Base-by-base conservation (phyloP, 1,139 yeast species). In the Eremothecium gossypii region DNA sequence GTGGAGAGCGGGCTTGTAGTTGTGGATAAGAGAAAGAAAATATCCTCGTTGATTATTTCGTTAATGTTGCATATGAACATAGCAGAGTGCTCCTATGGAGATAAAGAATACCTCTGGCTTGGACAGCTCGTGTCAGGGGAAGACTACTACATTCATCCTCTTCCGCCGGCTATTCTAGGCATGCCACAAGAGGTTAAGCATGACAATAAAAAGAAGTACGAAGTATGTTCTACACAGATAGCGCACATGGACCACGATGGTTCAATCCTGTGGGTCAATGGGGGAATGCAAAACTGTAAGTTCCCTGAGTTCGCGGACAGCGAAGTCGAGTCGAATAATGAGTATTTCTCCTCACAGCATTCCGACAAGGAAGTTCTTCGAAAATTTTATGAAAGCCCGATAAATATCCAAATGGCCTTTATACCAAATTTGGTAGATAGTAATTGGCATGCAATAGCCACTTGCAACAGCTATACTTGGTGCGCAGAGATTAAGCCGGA, bases 31-130 rank as follows among this genome's bases (percentile, higher is more conserved):
- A 57, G 53, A 17, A 53, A 51, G 31, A 77, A 73, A 51, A 67
- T 67, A 41, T 60, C 61, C 39, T 65, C 70, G 31, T 54, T 69
- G 3, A 45, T 72, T 12, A 54, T 67, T 27, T 65, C 71, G 54
- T 54, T 67, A n/a, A 42, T 44, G 8, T 38, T 65, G 13, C 69
- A 70, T 45, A 66, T 54, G 61, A 60, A 65, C 49, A 51, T 55
- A 27, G 67, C 73, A 2, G 58, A 68, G 2, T 61, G 73, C 45
- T 57, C 68, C 11, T 69, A 69, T 52, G 82, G 82, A 23, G 83
- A 77, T 49, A 77, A 77, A 52, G 83, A 77, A 53, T 62, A 74
- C 32, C 72, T 76, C 47, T 77, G 82, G 81, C 55, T 77, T 33
- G 76, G 79, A 3, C 70, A 72, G 43, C 68, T 73, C 12, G 52